Evolutionary conservation across 2,329 filamentous ascomycete species (phyloP).

Genomic region (Aspergillus cejpii): DNA sequence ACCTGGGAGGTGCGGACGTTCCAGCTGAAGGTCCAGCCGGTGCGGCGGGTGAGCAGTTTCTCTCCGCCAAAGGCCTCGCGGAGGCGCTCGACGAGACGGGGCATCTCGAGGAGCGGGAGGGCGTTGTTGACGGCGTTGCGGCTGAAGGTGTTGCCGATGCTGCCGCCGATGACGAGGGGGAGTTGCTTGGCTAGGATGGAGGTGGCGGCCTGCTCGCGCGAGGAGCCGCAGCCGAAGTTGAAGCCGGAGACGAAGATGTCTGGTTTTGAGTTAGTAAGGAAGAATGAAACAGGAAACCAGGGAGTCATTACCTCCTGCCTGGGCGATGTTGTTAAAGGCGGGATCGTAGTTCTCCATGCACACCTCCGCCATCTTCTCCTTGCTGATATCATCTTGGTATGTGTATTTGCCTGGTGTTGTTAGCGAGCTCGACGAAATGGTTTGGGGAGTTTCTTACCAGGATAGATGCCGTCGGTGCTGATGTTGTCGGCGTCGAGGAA

Average conservation of each 20-base stretch:
- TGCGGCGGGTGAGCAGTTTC: conserved; percentile 57
- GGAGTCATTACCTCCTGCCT: conserved; percentile 40
- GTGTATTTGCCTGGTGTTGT: conserved; percentile 61
- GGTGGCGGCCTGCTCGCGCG: conserved; percentile 81
- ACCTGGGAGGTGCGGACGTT: conserved; percentile 68
- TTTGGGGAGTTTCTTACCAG: conserved; percentile 40
- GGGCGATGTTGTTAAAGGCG: conserved; percentile 57
- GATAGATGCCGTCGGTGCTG: conserved; percentile 89
- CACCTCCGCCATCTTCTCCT: conserved; percentile 75
- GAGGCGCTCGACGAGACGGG: conserved; percentile 30
- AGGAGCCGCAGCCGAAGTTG: conserved; percentile 81
- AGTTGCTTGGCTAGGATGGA: conserved; percentile 76
- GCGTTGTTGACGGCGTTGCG: conserved; percentile 48
- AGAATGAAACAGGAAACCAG: not conserved
- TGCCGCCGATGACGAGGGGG: conserved; percentile 70
- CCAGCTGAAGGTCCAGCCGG: conserved; percentile 78
- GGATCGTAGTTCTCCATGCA: conserved; percentile 94
- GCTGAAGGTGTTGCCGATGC: conserved; percentile 77
- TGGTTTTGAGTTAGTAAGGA: not conserved
- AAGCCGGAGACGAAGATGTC: conserved; percentile 82
- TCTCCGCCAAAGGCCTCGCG: conserved; percentile 33
- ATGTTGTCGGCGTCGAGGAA: conserved; percentile 83
- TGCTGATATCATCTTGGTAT: conserved; percentile 76
- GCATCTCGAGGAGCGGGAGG: conserved; percentile 35
- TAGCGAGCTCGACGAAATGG: not conserved